Evolutionary conservation across 495 filamentous ascomycete genomes (phyloP).

Genomic region (Podospora bellae-mahoneyi): DNA sequence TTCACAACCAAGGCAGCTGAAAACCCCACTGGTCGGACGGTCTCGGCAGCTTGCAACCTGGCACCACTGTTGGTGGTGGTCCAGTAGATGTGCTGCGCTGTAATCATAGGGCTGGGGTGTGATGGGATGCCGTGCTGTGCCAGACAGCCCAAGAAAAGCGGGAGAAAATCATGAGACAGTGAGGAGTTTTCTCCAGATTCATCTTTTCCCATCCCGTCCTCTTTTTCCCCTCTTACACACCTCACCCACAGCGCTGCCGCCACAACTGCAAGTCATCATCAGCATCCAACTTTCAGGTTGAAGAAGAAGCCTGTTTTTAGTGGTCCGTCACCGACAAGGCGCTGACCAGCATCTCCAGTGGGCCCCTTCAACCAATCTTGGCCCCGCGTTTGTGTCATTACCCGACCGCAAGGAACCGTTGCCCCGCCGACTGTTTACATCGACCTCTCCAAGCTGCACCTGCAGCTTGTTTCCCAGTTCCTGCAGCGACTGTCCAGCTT

Average conservation of each 20-base stretch:
- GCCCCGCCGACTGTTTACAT: conserved; percentile 39
- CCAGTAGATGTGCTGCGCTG: background rate
- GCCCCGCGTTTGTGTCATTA: conserved; percentile 31
- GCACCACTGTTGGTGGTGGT: conserved; percentile 11
- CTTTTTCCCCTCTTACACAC: background rate
- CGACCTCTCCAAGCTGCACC: conserved; percentile 3
- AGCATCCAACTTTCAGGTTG: background rate
- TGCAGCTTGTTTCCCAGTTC: conserved; percentile 13
- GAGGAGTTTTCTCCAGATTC: conserved; percentile 1
- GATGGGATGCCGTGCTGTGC: background rate
- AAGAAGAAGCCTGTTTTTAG: background rate
- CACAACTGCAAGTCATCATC: conserved; percentile 1
- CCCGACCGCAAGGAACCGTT: conserved; percentile 26
- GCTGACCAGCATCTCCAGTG: conserved; percentile 1
- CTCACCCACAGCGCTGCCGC: background rate
- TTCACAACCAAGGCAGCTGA: conserved; percentile 22
- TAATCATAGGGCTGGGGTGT: conserved; percentile 2
- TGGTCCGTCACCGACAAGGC: background rate
- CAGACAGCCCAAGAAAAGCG: background rate
- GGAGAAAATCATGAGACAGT: conserved; percentile 1
- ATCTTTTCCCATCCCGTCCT: background rate
- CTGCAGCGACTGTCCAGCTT: conserved; percentile 9
- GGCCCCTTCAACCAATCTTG: conserved; percentile 15
- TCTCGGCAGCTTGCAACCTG: conserved; percentile 10
- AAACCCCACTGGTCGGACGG: conserved; percentile 18